Evolutionary conservation across 2,329 filamentous ascomycete genomes (phyloP), one percentile per base, ranked within the genome.

Genomic region (Colletotrichum cordylinicola): DNA sequence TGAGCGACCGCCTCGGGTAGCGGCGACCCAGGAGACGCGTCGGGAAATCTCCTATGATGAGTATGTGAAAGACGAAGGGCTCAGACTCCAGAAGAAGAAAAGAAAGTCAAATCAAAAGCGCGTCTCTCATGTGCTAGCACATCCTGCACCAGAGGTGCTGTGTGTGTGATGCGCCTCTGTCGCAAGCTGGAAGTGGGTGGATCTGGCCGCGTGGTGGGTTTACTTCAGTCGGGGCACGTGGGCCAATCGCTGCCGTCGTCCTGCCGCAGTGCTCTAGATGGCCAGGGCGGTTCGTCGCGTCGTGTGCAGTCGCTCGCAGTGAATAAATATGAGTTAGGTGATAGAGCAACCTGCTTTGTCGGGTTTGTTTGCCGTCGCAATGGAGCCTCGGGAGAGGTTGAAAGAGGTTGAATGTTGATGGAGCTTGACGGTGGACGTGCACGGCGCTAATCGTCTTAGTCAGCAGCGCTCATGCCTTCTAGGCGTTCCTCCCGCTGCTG

Each of bases 361-460:
- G 73, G 37, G 56, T 37, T 39, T 69, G 74, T 60, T 76, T 74
- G 74, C 67, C 43, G 64, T 65, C 27, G 55, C 31, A 68, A n/a
- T 48, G 48, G 21, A 52, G 16, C 29, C 16, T 55, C 18, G 43
- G 29, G 29, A 37, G 10, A 24, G 35, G 58, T 64, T 73, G 73
- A 62, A 75, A 75, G 73, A 73, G 70, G 73, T 73, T 75, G 73
- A 68, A 73, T 37, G 56, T 68, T 73, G 68, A 72, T 43, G 39
- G 72, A 75, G 56, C 74, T 74, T 48, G 8, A 37, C 21, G 31
- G n/a, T 68, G 70, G 35, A 62, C 73, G 58, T 73, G 74, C 74
- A 58, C 70, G 15, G 29, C 62, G 70, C 48, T 68, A 52, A 3
- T 6, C 9, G 3, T 21, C 74, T 76, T 73, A 76, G 74, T 76